Base-by-base conservation (phyloP, 1,284 basidiomycete species). In the Vanrija humicola region DNA sequence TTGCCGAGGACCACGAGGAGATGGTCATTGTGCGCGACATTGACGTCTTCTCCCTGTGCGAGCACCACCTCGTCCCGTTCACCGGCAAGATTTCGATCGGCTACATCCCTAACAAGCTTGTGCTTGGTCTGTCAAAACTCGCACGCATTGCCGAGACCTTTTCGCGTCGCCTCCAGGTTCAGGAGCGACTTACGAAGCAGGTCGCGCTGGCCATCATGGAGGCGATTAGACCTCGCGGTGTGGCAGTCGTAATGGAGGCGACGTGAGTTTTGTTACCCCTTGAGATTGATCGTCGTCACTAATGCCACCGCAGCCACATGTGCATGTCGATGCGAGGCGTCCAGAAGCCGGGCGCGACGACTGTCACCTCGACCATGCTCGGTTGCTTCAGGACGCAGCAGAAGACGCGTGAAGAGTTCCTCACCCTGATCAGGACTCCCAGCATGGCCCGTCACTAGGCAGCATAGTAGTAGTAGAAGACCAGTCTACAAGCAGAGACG, bases 241-340 rank as follows among this genome's bases (percentile, higher is more conserved):
- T 99, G n/a, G 96, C 94, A 1, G 96, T 99, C 59, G 96, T 99
- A 26, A 96, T 97, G 88, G 93, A 97, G 77, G 93, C 93, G 64
- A 90, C 89, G 90, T 92, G 74, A 77, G 90, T 83, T 10, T 25
- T 16, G 6, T 14, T 26, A 4, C 6, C 19, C 12, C 5, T 54
- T 5, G 43, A 14, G 7, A 4, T 26, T 25, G 19, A n/a, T 39
- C 14, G 18, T 12, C 23, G 16, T 14, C 7, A 12, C 48, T 45
- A 23, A 52, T 21, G 21, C 19, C 34, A 21, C 8, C 28, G 28
- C 70, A 95, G 93, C 40, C 96, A 99, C 79, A 83, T 98, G 79
- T 99, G 96, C 74, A 99, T 99, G 96, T 93, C 94, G 1, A 98
- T 98, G 94, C 87, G 96, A 56, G 96, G 96, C 42, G 96, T 99